These are phyloP conservation scores for Paraphoma chrysanthemicola DNA, from an alignment of 2,329 filamentous ascomycete genomes.

Conservation along the genomic window DNA sequence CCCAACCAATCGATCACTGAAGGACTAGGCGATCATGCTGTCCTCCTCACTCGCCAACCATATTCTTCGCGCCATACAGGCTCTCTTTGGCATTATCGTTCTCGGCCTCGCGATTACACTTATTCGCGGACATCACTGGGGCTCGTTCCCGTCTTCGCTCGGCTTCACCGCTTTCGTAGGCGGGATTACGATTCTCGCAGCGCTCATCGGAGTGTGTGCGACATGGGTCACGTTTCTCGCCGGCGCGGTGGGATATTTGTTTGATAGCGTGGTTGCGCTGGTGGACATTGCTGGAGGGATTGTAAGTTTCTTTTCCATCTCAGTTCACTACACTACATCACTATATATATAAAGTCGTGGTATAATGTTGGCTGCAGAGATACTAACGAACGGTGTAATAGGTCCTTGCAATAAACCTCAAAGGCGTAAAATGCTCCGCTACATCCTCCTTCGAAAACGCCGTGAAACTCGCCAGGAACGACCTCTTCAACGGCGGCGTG, in stretches of 20 bases:
- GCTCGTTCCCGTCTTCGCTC: constrained; percentile 11
- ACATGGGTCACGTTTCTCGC: constrained; percentile 19
- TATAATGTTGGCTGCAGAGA: background rate
- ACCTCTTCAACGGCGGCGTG: constrained; percentile 27
- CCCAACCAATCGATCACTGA: background rate
- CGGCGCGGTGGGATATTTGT: constrained; percentile 12
- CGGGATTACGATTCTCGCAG: constrained; percentile 21
- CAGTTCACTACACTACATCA: background rate
- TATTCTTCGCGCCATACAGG: constrained; percentile 25
- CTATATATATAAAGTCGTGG: background rate
- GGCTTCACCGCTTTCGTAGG: constrained; percentile 26
- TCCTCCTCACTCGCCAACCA: constrained; percentile 12
- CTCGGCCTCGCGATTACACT: constrained; percentile 27
- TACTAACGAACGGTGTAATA: background rate
- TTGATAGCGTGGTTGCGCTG: constrained; percentile 19
- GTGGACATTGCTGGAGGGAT: constrained; percentile 25
- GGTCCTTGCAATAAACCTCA: constrained; percentile 28
- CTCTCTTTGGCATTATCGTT: constrained; percentile 27
- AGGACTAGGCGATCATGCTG: background rate
- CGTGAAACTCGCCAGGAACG: constrained; percentile 8
- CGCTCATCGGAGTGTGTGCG: constrained; percentile 22
- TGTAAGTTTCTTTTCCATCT: constrained; percentile 15
- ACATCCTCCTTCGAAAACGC: background rate
- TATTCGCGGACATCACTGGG: constrained; percentile 21
- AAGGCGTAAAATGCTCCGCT: constrained; percentile 14